These are phyloP conservation scores for Suhomyces choctaworum DNA, from an alignment of 1,139 yeast species.

Conservation along the genomic window DNA sequence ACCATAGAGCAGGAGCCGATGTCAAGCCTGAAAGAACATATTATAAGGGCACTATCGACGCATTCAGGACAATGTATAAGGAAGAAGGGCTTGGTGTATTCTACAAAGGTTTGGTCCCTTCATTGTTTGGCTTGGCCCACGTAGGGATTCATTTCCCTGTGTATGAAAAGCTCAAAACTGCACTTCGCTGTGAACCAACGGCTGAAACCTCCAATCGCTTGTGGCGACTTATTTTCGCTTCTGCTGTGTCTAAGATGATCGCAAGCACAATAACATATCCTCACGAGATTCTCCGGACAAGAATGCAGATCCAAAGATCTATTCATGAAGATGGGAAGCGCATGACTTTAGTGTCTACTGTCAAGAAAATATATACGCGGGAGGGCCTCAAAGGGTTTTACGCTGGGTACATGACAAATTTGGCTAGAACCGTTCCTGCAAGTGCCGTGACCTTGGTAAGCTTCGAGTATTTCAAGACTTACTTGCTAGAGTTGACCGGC, in stretches of 20 bases:
- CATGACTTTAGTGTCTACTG: slow-evolving; percentile 25
- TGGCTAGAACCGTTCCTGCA: slow-evolving; percentile 92
- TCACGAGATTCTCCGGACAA: slow-evolving; percentile 90
- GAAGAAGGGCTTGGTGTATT: slow-evolving; percentile 84
- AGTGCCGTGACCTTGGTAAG: slow-evolving; percentile 93
- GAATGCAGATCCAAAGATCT: slow-evolving; percentile 65
- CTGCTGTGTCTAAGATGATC: slow-evolving; percentile 80
- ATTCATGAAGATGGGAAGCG: slow-evolving; percentile 14
- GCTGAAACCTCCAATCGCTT: slow-evolving; percentile 35
- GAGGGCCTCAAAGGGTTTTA: slow-evolving; percentile 87
- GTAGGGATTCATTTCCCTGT: slow-evolving; percentile 97
- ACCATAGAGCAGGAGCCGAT: slow-evolving; percentile 16
- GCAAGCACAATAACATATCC: slow-evolving; percentile 93
- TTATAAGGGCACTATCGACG: slow-evolving; percentile 81
- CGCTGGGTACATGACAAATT: slow-evolving; percentile 83
- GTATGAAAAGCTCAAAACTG: slow-evolving; percentile 74
- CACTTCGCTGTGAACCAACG: slow-evolving; percentile 35
- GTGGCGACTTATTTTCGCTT: slow-evolving; percentile 58
- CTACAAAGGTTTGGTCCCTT: slow-evolving; percentile 88
- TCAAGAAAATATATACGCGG: slow-evolving; percentile 52
- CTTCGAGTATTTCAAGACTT: slow-evolving; percentile 79
- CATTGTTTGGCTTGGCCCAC: slow-evolving; percentile 84
- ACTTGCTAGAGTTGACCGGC: slow-evolving; percentile 46
- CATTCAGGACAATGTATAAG: slow-evolving; percentile 72
- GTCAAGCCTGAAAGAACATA: slow-evolving; percentile 27